Evolutionary conservation across 225 moss, liverwort and hornwort genomes (phyloP), one percentile per base, ranked within the genome.

Genomic region (Sphagnum contortum): DNA sequence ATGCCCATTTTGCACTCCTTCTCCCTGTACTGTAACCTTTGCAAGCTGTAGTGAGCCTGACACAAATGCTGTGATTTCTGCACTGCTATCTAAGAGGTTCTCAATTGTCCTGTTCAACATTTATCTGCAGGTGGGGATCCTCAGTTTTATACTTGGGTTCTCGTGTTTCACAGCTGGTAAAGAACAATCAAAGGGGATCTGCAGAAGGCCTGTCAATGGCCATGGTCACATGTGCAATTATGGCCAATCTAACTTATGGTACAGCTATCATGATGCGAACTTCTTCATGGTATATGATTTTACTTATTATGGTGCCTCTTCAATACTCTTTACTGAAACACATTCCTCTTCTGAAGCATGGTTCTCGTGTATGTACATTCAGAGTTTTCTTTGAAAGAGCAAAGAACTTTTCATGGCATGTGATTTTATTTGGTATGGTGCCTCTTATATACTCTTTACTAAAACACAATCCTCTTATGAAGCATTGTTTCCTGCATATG

Each of bases 201-300:
- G 83, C 83, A 47, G 89, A 91, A 68, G 94, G 94, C 65, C 75
- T 94, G 71, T 89, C 94, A 65, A 73, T 91, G 64, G 80, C 84
- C 55, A 94, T 94, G 94, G 65, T 91, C 66, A 57, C 60, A 4
- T 89, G 79, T 78, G 94, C 94, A 54, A 77, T 83, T 56, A 45
- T 81, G 63, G 94, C 91, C 9, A 94, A 94, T 70, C 49, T 73
- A 3, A 78, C 75, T 44, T 91, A 87, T 59, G 91, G 94, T 55
- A 50, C 59, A 49, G 82, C 91, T 58, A 87, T 94, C 64, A 12
- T 77, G 5, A 94, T 94, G 85, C 87, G 94, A 59, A 62, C 85
- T 49, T 48, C 68, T 54, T 83, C 88, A 47, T 80, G 79, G 94
- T 91, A 79, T 47, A 70, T 57, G 58, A 12, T 72, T 55, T 59